phyloP scores from a whole-genome alignment of 345 rosid genomes.

The Ailanthus altissimus region DNA sequence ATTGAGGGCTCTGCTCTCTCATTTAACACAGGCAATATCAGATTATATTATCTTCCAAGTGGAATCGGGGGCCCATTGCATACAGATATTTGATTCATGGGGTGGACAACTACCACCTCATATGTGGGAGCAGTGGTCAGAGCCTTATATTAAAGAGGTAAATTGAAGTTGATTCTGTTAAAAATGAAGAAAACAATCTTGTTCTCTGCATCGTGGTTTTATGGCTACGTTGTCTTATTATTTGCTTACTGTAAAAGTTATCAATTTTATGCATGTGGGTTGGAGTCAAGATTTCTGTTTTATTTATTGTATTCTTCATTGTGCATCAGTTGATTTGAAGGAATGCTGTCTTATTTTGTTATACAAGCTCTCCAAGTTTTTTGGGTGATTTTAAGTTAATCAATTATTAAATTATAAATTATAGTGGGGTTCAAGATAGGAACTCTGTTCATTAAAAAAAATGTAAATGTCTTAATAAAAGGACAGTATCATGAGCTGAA shows the following conservation, averaged over 20 bases:
- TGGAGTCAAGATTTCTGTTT: not conserved
- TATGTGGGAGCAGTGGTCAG: slow-evolving; percentile 92
- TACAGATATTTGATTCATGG: slow-evolving; percentile 97
- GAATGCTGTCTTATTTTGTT: not conserved
- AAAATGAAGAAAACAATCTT: not conserved
- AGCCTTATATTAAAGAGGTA: slow-evolving; percentile 85
- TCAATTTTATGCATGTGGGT: not conserved
- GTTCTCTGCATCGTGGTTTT: not conserved
- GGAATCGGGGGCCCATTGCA: slow-evolving; percentile 87
- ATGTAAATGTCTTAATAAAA: not conserved
- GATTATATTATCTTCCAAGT: slow-evolving; percentile 84
- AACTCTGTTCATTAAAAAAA: not conserved
- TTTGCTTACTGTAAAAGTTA: not conserved
- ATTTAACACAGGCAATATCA: slow-evolving; percentile 70
- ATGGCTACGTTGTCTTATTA: not conserved
- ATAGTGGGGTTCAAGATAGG: not conserved
- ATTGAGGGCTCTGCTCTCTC: slow-evolving; percentile 74
- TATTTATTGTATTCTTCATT: not conserved
- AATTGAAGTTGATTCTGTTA: slow-evolving; percentile 8
- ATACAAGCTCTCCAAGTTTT: not conserved
- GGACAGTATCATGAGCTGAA: not conserved
- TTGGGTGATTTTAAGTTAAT: not conserved
- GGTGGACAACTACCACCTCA: slow-evolving; percentile 94
- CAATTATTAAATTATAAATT: not conserved
- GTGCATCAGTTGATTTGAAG: not conserved